Base-by-base conservation (phyloP, 1,284 basidiomycete species). In the Papiliotrema nemorosa region DNA sequence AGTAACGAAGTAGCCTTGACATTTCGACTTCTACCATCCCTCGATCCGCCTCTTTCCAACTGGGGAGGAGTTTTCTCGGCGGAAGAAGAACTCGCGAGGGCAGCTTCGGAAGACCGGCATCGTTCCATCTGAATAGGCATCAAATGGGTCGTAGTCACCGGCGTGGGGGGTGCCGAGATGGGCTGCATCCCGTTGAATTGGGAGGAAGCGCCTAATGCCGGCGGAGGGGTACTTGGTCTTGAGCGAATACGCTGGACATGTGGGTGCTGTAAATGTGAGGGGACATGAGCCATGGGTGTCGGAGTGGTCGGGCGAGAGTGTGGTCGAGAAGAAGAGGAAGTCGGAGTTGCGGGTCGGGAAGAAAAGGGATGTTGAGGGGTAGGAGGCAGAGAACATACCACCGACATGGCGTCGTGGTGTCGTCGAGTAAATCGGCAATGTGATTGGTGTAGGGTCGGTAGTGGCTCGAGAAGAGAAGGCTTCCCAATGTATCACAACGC, bases 161-260 rank as follows among this genome's bases (percentile, higher is more conserved):
- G 70, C 12, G 70, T 73, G 1, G 64, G 61, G 12, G 70, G 70
- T 2, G 70, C 70, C 6, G 69, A 71, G 38, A 73, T 64, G 2
- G 70, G 64, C 38, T 55, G 53, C 14, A 43, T 56, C 51, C 42
- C 52, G 47, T 26, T 60, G 21, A 50, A 35, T 14, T 50, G 49
- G 14, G 49, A 37, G 14, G 41, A 37, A 3, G 35, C 16, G 5
- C 39, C 41, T 3, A 50, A 31, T 3, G 47, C 20, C 14, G 47
- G 47, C n/a, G 47, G 47, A 24, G 49, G 49, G 20, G 47, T 49
- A 26, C 47, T 34, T 42, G 47, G 47, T 35, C 47, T 22, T 5
- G 31, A 35, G 26, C 39, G 47, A 5, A 43, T 42, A 7, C 39
- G 38, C 35, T 46, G 34, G 12, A 46, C 44, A 22, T 22, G 21